Percentiles rank a stretch among this genome's conserved stretches.
These are phyloP conservation scores for Starmera pachycereana DNA, from an alignment of 805 yeast species.

Conservation along the genomic window DNA sequence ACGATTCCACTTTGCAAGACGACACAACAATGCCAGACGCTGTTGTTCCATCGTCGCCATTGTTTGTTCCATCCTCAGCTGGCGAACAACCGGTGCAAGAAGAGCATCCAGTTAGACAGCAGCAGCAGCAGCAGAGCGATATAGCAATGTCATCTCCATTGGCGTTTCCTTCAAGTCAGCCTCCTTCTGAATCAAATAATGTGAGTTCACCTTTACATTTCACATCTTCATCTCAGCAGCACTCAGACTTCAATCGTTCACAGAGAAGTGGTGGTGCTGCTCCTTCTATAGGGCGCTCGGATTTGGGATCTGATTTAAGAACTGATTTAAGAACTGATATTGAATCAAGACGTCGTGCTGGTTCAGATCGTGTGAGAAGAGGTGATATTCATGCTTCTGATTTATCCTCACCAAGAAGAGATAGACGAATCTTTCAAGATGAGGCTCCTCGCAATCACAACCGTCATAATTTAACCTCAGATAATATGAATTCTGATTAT, in stretches of 20 bases:
- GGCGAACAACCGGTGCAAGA: conserved; percentile 18
- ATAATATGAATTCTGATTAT: background rate
- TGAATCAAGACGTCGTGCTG: conserved; percentile 28
- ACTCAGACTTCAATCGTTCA: conserved; percentile 18
- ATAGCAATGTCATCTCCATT: conserved; percentile 21
- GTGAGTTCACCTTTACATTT: conserved; percentile 37
- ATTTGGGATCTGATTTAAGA: conserved; percentile 21
- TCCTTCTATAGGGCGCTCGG: conserved; percentile 8
- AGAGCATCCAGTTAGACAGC: background rate
- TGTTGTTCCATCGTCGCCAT: conserved; percentile 40
- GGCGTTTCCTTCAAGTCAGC: conserved; percentile 23
- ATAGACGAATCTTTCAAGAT: conserved; percentile 48
- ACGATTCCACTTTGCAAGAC: conserved; percentile 1
- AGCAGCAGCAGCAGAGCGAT: conserved; percentile 19
- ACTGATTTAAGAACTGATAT: conserved; percentile 36
- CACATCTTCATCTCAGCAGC: conserved; percentile 27
- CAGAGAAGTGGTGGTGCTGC: conserved; percentile 4
- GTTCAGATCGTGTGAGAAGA: conserved; percentile 45
- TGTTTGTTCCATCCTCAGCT: conserved; percentile 37
- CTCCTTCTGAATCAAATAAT: conserved; percentile 14
- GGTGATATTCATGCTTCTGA: conserved; percentile 74
- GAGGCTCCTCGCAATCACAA: conserved; percentile 7
- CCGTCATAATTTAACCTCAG: background rate
- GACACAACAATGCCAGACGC: background rate
- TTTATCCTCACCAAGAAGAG: conserved; percentile 54